Evolutionary conservation across 495 filamentous ascomycete genomes (phyloP), one percentile per base, ranked within the genome.

Genomic region (Aspergillus mulundensis): DNA sequence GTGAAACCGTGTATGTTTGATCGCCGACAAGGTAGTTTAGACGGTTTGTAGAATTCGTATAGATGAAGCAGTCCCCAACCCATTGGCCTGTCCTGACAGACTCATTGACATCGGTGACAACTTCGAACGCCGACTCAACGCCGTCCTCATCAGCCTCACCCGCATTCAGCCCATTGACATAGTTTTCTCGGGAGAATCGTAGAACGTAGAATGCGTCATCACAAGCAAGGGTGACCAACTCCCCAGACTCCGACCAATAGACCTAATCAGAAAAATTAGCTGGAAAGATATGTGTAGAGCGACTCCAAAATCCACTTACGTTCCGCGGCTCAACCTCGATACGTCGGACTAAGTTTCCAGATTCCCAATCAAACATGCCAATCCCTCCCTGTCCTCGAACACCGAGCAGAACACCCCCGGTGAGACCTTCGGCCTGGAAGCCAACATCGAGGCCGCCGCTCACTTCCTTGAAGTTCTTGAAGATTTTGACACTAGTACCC

Each of bases 11-110:
- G 80, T 97, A 96, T 25, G 91, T 95, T 73, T 97, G 91, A 71
- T 97, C 94, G 49, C 94, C 95, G 32, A 99, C 94, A 19, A 99
- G 84, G 72, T 97, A 97, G 79, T 97, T 99, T 57, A 99, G 76
- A 50, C 94, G 89, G 81, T 97, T 97, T 23, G 92, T 96, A 62
- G 84, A 86, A 77, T 91, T 97, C 24, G 94, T 97, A 78, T 97
- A 99, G 67, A 97, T 92, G 78, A 99, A 94, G 75, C 92, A 96
- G 71, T 99, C 94, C 21, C 94, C 94, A 54, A 99, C 87, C 94
- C 94, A 99, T 74, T 94, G 86, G 43, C 91, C 94, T n/a, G 95
- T 96, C 45, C 89, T 86, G 42, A 97, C 89, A 58, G 81, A 87
- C 75, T 98, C 95, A 56, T 89, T 91, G 69, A 97, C 91, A 66